Evolutionary conservation across 768 basidiomycete species (phyloP), one percentile per base, ranked within the genome.

Genomic region (Suillus lakei): DNA sequence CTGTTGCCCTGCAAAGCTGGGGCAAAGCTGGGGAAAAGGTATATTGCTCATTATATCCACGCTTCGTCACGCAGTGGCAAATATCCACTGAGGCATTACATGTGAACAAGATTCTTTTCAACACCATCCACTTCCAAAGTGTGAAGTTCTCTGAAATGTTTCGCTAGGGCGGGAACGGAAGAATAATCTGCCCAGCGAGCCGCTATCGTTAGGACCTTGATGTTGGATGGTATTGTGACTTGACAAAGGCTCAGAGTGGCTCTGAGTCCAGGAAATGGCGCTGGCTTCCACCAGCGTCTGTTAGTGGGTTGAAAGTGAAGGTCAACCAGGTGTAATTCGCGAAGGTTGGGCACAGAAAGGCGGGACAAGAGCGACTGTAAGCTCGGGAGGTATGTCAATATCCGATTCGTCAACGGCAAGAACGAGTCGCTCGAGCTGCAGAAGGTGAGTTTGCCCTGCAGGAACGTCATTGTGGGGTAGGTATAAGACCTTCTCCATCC

Each of bases 341-440:
- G 77, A 38, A 90, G 81, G 38, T 75, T 74, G 28, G 87, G 88
- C 8, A 82, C 76, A 21, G 76, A 80, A 23, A 90, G 68, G 65
- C 84, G 83, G 48, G 84, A 82, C 62, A 86, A 75, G 66, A 89
- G 77, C 58, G 80, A 79, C n/a, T 23, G 82, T 73, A 34, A 91
- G 79, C 70, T 91, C 90, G 58, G 83, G 83, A 44, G 89, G 88
- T 51, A 91, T 86, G 70, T 90, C 86, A 54, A 88, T 85, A 67
- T 90, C 87, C 34, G 75, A 76, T 30, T 83, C 81, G 69, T 85
- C 82, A 61, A 88, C 82, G 43, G 78, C 71, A 26, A 91, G 74
- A 43, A 83, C 82, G 32, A 91, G 78, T 34, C 75, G 75, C 44
- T 74, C 72, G 44, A 91, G 82, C 58, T 67, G 72, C 13, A 83